Evolutionary conservation across 345 rosid species (phyloP), one percentile per base, ranked within the genome.

Genomic region (Pugionium dolabratum): DNA sequence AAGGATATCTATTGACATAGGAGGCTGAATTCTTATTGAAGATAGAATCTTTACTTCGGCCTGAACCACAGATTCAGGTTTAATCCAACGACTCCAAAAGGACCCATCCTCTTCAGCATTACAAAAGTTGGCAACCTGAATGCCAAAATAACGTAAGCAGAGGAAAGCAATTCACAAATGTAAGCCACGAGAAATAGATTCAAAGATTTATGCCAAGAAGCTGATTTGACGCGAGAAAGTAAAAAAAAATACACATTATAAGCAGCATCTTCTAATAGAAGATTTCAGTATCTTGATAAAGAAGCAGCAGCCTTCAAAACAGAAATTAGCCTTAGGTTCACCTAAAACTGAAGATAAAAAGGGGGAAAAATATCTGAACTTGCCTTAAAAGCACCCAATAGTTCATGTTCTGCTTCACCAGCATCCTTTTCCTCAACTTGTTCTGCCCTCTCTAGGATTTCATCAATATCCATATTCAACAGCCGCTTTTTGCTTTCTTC

Each of bases 21-120:
- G 32, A 44, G 46, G 60, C 25, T 27, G 40, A 39, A 55, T 7
- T 70, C 37, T 61, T 39, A 34, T 56, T 53, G 59, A 71, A 75
- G 59, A 43, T 33, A 41, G 33, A 49, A 62, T 10, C 42, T 80
- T 73, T 89, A 91, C 99, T 74, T 95, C 98, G 26, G 99, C 99
- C 43, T 79, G 83, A 41, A 85, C 79, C 18, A 95, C 69, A 27
- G 96, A 88, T 6, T 91, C 99, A 45, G 99, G 99, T 82, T 91
- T 91, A 79, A 95, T 95, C 99, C 97, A 95, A 27, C 99, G 97
- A 82, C 99, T 95, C 99, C 99, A 95, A 56, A 95, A 95, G 68
- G 89, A 87, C 71, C 94, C 91, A 79, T 91, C 98, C 78, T 95
- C 95, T 80, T 95, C 97, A 26, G 88, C 86, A 66, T 80, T 78